Conservation (phyloP, 2,329 filamentous ascomycete species). For the Pseudopithomyces chartarum region DNA sequence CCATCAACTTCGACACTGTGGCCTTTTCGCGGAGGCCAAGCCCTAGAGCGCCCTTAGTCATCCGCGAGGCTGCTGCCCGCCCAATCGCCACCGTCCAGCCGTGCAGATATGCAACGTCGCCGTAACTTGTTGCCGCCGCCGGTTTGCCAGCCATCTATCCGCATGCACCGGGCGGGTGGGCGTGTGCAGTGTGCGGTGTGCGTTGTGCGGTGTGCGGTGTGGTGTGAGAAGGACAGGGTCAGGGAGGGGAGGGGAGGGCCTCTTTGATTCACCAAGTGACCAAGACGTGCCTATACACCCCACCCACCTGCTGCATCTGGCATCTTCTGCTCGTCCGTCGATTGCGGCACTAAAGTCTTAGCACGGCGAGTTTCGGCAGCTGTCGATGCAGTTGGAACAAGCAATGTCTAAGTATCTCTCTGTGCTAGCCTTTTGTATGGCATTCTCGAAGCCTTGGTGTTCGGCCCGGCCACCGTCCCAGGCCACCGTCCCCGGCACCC, state of each 20-base stretch:
- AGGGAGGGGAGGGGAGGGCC: not conserved
- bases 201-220: no score
- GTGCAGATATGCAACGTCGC: constrained; percentile 11
- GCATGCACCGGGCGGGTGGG: not conserved
- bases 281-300: not conserved
- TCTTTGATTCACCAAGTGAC: no score
- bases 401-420: no score
- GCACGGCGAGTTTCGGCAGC: constrained; percentile 20
- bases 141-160: not conserved
- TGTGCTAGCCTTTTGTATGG: no score
- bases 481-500: not conserved
- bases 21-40: not conserved
- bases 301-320: constrained; percentile 25
- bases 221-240: no score
- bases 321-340: constrained; percentile 17
- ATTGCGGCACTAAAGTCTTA: constrained; percentile 37
- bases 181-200: not conserved
- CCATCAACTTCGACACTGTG: not conserved
- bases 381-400: not conserved
- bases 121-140: constrained; percentile 8
- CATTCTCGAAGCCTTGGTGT: not conserved
- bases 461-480: not conserved
- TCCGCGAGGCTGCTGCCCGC: not conserved
- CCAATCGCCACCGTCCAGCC: not conserved
- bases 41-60: constrained; percentile 1